These are phyloP conservation scores for Alternaria alternata DNA, from an alignment of 2,329 filamentous ascomycete genomes.

Conservation along the genomic window DNA sequence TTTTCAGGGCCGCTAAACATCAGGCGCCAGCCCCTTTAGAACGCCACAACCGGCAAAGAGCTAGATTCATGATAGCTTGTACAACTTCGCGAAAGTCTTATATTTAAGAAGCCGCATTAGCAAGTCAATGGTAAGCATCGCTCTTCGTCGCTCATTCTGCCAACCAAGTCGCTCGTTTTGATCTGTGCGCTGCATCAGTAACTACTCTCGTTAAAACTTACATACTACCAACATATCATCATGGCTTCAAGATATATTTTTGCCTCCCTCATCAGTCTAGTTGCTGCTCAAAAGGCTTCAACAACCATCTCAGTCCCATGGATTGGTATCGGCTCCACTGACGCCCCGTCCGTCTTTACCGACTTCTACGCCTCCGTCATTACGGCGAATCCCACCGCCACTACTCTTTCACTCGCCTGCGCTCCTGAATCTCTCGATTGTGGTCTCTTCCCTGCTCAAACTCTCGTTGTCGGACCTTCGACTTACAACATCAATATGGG, in stretches of 20 bases:
- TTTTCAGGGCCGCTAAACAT: conserved; percentile 4
- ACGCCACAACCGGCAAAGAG: not conserved
- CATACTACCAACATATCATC: not conserved
- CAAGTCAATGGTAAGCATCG: not conserved
- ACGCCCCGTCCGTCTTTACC: not conserved
- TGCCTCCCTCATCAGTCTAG: conserved; percentile 16
- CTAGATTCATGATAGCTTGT: not conserved
- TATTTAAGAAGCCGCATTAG: not conserved
- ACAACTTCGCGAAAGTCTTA: not conserved
- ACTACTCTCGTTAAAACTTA: not conserved
- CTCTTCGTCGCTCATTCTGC: not conserved
- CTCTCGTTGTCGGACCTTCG: conserved; percentile 28
- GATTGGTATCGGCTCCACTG: conserved; percentile 10
- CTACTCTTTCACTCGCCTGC: conserved; percentile 24
- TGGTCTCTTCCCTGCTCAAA: conserved; percentile 32
- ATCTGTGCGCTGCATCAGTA: not conserved
- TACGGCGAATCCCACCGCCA: conserved; percentile 20
- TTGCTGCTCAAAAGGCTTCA: conserved; percentile 19
- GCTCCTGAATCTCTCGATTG: conserved; percentile 13
- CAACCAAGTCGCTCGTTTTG: not conserved
- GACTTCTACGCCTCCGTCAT: conserved; percentile 24
- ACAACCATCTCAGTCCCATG: conserved; percentile 23
- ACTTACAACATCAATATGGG: conserved; percentile 30
- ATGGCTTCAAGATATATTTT: conserved; percentile 16
- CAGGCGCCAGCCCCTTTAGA: conserved; percentile 11